phyloP scores from a whole-genome alignment of 2,329 filamentous ascomycete species.

The Ploettnerulaceae sp. region DNA sequence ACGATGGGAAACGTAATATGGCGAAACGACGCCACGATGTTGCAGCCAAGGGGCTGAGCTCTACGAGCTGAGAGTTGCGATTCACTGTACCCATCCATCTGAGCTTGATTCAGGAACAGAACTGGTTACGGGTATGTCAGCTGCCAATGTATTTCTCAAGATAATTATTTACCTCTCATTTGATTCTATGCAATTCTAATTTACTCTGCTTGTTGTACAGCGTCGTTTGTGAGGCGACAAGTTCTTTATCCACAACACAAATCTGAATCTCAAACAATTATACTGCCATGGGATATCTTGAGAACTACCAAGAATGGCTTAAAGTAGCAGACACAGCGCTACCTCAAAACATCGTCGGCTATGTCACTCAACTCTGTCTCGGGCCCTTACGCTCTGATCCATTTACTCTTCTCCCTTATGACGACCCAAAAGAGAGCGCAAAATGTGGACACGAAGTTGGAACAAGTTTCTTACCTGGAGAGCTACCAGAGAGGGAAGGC shows the following conservation, averaged over 20 bases:
- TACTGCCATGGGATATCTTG: constrained; percentile 9
- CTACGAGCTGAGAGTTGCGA: constrained; percentile 2
- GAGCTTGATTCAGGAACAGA: not conserved
- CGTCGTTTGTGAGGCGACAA: not conserved
- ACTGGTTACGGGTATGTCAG: not conserved
- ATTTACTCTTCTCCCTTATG: constrained; percentile 19
- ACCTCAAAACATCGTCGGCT: constrained; percentile 25
- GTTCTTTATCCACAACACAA: not conserved
- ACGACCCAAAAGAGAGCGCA: constrained; percentile 22
- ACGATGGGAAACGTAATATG: not conserved
- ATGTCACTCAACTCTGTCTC: constrained; percentile 22
- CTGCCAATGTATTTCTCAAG: not conserved
- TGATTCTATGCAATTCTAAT: not conserved
- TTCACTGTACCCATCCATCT: not conserved
- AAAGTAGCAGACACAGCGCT: constrained; percentile 25
- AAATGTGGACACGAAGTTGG: constrained; percentile 21
- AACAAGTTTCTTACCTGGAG: constrained; percentile 14
- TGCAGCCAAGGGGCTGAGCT: not conserved
- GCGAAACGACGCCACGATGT: not conserved
- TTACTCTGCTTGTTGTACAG: not conserved
- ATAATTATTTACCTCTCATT: too few relatives aligned
- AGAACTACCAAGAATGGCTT: constrained; percentile 25
- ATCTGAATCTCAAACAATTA: not conserved
- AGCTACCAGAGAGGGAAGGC: constrained; percentile 21
- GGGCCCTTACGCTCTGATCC: constrained; percentile 21